Conservation (phyloP, 768 basidiomycete genomes). For the Tylopilus rubrobrunneus region DNA sequence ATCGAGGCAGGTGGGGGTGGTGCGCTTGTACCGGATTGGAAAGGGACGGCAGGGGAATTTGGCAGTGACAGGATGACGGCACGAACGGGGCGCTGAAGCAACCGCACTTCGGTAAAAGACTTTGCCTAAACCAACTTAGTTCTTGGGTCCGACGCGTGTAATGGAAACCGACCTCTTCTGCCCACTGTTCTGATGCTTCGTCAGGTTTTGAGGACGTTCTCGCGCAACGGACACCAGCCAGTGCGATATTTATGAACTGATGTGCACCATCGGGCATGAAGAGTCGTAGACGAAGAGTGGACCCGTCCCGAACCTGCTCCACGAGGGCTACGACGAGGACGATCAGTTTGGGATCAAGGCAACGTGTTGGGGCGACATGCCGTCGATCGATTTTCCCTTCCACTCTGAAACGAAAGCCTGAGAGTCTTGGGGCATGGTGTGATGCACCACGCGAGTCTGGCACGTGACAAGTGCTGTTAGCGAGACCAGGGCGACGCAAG, state of each 20-base stretch:
- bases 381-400: slow-evolving; percentile 90
- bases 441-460: slow-evolving; percentile 69
- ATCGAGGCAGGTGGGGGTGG: slow-evolving; percentile 70
- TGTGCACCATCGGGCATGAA: slow-evolving; percentile 87
- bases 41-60: slow-evolving; percentile 72
- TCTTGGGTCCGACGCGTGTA: background rate
- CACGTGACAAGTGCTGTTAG: slow-evolving; percentile 6
- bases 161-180: slow-evolving; percentile 70
- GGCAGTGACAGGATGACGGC: slow-evolving; percentile 80
- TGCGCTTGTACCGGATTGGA: slow-evolving; percentile 55
- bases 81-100: slow-evolving; percentile 75
- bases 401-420: slow-evolving; percentile 85
- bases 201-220: slow-evolving; percentile 68
- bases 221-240: slow-evolving; percentile 78
- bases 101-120: slow-evolving; percentile 88
- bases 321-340: slow-evolving; percentile 61
- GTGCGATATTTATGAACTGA: slow-evolving; percentile 81
- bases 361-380: slow-evolving; percentile 35
- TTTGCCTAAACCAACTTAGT: slow-evolving; percentile 58
- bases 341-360: slow-evolving; percentile 5
- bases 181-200: slow-evolving; percentile 77
- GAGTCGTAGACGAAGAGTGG: slow-evolving; percentile 83
- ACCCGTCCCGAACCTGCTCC: slow-evolving; percentile 91
- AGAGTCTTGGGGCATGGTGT: slow-evolving; percentile 88
- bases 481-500: background rate